Evolutionary conservation across 2,329 filamentous ascomycete genomes (phyloP).

Genomic region (Diaporthe caulivora): DNA sequence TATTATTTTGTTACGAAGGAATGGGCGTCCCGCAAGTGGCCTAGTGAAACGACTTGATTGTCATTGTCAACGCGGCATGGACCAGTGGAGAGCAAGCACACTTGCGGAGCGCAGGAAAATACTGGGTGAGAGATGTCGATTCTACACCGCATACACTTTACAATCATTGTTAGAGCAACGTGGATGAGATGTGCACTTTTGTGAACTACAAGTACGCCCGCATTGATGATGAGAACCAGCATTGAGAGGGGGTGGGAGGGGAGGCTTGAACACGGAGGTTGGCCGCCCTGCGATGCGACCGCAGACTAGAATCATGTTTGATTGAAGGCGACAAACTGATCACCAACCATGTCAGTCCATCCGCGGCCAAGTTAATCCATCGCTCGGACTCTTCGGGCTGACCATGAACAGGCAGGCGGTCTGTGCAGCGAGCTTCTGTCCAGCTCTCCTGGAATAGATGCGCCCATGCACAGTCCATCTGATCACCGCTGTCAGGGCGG

Average conservation of each 20-base stretch:
- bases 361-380: not conserved
- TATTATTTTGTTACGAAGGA: no score
- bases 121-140: no score
- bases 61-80: no score
- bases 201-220: no score
- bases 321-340: not conserved
- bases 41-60: no score
- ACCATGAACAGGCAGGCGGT: not conserved
- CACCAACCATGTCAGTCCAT: not conserved
- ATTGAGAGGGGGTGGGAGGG: no score
- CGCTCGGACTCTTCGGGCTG: slow-evolving; percentile 13
- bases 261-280: not conserved
- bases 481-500: slow-evolving; percentile 26
- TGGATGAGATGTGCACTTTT: no score
- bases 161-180: no score
- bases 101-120: no score
- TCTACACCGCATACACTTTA: no score
- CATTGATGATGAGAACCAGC: not conserved
- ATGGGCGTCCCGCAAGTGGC: no score
- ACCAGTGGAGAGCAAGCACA: no score
- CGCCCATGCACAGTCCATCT: slow-evolving; percentile 12
- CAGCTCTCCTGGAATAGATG: slow-evolving; percentile 20
- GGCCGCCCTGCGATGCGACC: not conserved
- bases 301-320: not conserved
- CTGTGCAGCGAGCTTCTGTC: slow-evolving; percentile 4